These are phyloP conservation scores for Thalassiosira profunda DNA, from an alignment of 108 stramenopile species.

Conservation along the genomic window DNA sequence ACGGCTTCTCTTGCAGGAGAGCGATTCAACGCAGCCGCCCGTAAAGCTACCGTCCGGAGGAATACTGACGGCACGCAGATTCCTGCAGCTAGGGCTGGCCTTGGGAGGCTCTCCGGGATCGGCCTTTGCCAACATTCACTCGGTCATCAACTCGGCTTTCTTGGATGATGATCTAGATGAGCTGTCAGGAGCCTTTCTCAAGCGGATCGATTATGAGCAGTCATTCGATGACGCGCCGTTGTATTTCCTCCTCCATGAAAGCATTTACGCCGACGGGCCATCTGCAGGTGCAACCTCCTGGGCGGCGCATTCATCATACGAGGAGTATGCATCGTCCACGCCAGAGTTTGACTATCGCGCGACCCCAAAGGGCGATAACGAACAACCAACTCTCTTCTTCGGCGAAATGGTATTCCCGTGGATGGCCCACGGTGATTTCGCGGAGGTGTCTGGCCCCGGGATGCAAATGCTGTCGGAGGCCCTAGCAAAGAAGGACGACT, in stretches of 20 bases:
- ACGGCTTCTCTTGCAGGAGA: conserved; percentile 34
- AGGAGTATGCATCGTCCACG: conserved; percentile 24
- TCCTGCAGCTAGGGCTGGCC: conserved; percentile 86
- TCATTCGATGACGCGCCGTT: conserved; percentile 94
- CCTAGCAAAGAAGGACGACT: conserved; percentile 79
- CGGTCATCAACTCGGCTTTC: conserved; percentile 81
- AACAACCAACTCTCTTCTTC: conserved; percentile 67
- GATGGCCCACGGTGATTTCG: conserved; percentile 92
- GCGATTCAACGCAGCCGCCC: conserved; percentile 32
- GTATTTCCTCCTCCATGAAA: conserved; percentile 94
- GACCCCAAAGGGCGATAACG: conserved; percentile 41
- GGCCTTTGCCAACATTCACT: conserved; percentile 86
- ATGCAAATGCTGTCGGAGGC: conserved; percentile 68
- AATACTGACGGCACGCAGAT: conserved; percentile 85
- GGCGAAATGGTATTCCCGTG: conserved; percentile 97
- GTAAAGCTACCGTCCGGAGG: conserved; percentile 82
- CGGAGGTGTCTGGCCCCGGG: conserved; percentile 67
- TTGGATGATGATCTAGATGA: conserved; percentile 45
- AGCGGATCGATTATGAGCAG: conserved; percentile 78
- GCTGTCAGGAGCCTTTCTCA: conserved; percentile 74
- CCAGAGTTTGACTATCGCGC: conserved; percentile 64
- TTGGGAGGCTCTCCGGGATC: conserved; percentile 79
- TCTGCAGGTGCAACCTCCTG: conserved; percentile 63
- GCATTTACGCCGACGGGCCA: conserved; percentile 88
- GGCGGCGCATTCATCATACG: conserved; percentile 79